Evolutionary conservation across 371 early-diverging fungal genomes (phyloP), one percentile per base, ranked within the genome.

Genomic region (Batkoa obscura): DNA sequence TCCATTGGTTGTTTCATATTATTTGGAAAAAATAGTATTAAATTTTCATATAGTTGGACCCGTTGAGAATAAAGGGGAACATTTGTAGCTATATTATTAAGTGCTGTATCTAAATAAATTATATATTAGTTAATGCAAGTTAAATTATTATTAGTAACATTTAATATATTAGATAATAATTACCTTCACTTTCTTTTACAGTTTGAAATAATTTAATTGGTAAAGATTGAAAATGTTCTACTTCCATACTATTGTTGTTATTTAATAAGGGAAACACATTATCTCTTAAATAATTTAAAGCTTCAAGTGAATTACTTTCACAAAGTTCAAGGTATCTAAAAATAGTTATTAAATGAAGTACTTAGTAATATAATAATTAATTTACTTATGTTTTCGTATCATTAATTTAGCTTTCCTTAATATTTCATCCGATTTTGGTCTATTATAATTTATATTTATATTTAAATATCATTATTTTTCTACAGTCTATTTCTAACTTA

Each of bases 1-100:
- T 70, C 80, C 31, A 72, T 69, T 6, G 91, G 91, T 58, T 88
- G 85, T 59, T 83, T 78, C 84, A 86, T 83, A 36, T 70, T 65
- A 34, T 80, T 72, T 5, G 91, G 86, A 68, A 90, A 84, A 62
- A 72, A 88, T 23, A 69, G 72, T 33, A 87, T 66, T 35, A 90
- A 64, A 13, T 60, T 66, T 39, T 87, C 83, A 64, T 79, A 88
- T 39, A 90, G 57, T 50, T 72, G 67, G 0, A 72, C 79, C 13
- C 91, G 74, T 15, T 72, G 64, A 13, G 61, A 60, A 57, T 68
- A 73, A 31, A 67, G 5, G 41, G 53, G 35, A 33, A 35, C 3
- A 4, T 31, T 35, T 15, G 53, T 23, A n/a, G n/a, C n/a, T n/a
- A n/a, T n/a, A n/a, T n/a, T n/a, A n/a, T n/a, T n/a, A n/a, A n/a